Conservation (phyloP, 192 early-diverging fungal species). For the Oehlia diaphana region DNA sequence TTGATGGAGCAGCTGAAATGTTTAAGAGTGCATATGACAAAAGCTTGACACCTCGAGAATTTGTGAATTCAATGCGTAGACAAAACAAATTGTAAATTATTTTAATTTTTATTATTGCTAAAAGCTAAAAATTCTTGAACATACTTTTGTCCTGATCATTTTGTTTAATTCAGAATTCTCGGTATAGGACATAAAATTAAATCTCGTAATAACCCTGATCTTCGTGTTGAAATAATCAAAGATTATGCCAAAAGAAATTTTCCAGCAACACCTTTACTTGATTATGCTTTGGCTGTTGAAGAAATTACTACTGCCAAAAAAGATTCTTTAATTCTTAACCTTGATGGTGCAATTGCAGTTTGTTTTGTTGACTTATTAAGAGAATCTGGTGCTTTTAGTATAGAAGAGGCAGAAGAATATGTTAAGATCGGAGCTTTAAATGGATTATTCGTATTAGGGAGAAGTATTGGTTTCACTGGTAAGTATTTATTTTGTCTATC, state of each 20-base stretch:
- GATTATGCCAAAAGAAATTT: slow-evolving; percentile 88
- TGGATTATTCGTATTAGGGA: slow-evolving; percentile 94
- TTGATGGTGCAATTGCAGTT: slow-evolving; percentile 93
- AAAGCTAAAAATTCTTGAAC: no score
- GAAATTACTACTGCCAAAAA: slow-evolving; percentile 96
- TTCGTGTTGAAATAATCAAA: slow-evolving; percentile 95
- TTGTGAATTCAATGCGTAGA: slow-evolving; percentile 92
- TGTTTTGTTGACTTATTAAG: slow-evolving; percentile 94
- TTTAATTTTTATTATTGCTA: not conserved
- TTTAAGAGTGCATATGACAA: slow-evolving; percentile 94
- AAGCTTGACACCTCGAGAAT: slow-evolving; percentile 88
- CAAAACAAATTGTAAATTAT: slow-evolving; percentile 76
- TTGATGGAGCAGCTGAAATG: slow-evolving; percentile 93
- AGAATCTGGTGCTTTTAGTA: slow-evolving; percentile 88
- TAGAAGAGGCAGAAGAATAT: slow-evolving; percentile 96
- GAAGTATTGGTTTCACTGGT: slow-evolving; percentile 90
- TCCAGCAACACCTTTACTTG: slow-evolving; percentile 81
- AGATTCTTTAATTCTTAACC: slow-evolving; percentile 96
- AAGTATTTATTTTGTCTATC: not conserved
- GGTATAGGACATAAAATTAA: slow-evolving; percentile 99
- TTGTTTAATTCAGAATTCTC: slow-evolving; percentile 57
- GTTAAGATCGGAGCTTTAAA: slow-evolving; percentile 94
- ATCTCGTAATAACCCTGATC: slow-evolving; percentile 96
- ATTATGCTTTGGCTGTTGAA: slow-evolving; percentile 94
- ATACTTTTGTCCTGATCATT: not conserved